Percentiles rank a stretch among this genome's conserved stretches.
phyloP scores from a whole-genome alignment of 257 asterid genomes.

The Schizonepeta tenuifolia region DNA sequence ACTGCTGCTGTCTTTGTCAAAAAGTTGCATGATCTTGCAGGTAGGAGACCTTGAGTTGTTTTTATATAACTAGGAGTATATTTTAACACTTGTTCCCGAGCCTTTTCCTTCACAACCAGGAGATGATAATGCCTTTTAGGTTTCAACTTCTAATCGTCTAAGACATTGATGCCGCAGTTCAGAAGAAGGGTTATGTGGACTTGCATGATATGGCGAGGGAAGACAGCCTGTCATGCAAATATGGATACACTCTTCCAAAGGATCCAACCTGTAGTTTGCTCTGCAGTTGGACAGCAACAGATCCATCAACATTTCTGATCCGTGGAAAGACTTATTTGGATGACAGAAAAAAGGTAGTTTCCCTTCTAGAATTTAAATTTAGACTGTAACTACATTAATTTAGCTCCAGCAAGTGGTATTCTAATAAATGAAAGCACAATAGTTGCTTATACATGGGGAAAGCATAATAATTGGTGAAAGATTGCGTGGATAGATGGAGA shows the following conservation, averaged over 20 bases:
- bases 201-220: constrained; percentile 86
- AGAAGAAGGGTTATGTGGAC: constrained; percentile 89
- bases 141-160: constrained; percentile 34
- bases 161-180: constrained; percentile 60
- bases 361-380: constrained; percentile 6
- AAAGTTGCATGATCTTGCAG: constrained; percentile 92
- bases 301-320: constrained; percentile 81
- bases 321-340: constrained; percentile 94
- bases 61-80: constrained; percentile 14
- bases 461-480: constrained; percentile 13
- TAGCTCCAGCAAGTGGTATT: constrained; percentile 14
- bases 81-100: constrained; percentile 16
- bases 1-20: constrained; percentile 93
- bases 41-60: constrained; percentile 44
- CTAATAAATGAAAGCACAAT: neutral
- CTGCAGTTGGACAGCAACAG: constrained; percentile 91
- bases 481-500: constrained; percentile 8
- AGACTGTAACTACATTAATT: constrained; percentile 5
- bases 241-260: constrained; percentile 88
- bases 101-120: constrained; percentile 15
- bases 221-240: constrained; percentile 68
- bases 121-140: constrained; percentile 20
- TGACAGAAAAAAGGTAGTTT: constrained; percentile 81
- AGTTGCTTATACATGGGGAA: constrained; percentile 17
- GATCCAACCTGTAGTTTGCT: constrained; percentile 74